A percentile compares a stretch with the other conserved stretches of the same genome.
phyloP scores from a whole-genome alignment of 1,139 yeast species.

The Hyphopichia burtonii region DNA sequence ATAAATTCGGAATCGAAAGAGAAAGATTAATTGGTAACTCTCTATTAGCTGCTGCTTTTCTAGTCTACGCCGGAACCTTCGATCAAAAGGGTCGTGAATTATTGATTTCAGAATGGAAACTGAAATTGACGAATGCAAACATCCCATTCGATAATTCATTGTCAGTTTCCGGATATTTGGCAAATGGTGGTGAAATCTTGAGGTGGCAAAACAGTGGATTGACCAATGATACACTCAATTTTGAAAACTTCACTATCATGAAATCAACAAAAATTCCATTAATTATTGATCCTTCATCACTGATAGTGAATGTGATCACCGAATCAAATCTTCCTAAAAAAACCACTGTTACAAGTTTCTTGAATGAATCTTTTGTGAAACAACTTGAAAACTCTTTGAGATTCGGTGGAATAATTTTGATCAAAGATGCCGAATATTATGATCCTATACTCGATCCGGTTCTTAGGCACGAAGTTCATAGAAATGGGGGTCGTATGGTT shows the following conservation, averaged over 20 bases:
- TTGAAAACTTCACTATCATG: constrained; percentile 64
- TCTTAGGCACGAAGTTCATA: constrained; percentile 57
- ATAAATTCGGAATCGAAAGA: constrained; percentile 47
- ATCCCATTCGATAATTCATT: constrained; percentile 44
- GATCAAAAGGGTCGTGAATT: constrained; percentile 52
- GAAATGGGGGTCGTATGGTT: constrained; percentile 69
- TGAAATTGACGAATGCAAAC: constrained; percentile 30
- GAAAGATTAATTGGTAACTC: constrained; percentile 62
- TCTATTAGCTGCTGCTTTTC: constrained; percentile 59
- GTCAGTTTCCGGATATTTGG: constrained; percentile 34
- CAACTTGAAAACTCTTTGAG: constrained; percentile 77
- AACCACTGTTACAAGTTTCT: constrained; percentile 63
- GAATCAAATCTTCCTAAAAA: constrained; percentile 31
- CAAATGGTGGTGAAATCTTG: constrained; percentile 39
- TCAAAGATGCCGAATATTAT: constrained; percentile 76
- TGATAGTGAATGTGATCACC: constrained; percentile 41
- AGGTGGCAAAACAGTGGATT: constrained; percentile 57
- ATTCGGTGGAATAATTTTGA: constrained; percentile 74
- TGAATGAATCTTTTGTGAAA: constrained; percentile 66
- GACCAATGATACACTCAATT: constrained; percentile 54
- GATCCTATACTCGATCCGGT: constrained; percentile 73
- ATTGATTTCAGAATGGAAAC: constrained; percentile 42
- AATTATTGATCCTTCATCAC: constrained; percentile 72
- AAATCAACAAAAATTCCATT: constrained; percentile 42
- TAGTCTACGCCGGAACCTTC: constrained; percentile 60